Conservation (phyloP, 2,329 filamentous ascomycete genomes). For the Xylaria hypoxylon region DNA sequence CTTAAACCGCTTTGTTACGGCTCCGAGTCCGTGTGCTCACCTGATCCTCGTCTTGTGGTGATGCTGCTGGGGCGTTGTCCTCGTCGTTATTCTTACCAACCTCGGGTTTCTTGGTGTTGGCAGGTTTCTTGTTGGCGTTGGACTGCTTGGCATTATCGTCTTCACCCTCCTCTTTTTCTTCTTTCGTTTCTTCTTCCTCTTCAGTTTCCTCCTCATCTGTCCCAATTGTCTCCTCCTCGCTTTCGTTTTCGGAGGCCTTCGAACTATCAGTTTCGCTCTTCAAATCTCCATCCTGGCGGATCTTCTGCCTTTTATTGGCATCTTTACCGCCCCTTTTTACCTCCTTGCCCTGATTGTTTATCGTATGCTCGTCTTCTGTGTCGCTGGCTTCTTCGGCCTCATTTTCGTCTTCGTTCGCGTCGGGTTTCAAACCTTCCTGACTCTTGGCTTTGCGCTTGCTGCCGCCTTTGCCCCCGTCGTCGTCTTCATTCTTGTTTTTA, state of each 20-base stretch:
- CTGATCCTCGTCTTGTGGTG: slow-evolving; percentile 38
- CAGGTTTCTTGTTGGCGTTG: slow-evolving; percentile 17
- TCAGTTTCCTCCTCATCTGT: slow-evolving; percentile 26
- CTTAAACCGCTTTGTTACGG: slow-evolving; percentile 29
- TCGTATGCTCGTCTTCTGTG: slow-evolving; percentile 30
- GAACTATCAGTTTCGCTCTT: slow-evolving; percentile 39
- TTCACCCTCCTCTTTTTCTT: neutral
- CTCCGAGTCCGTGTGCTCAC: slow-evolving; percentile 44
- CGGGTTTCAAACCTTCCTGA: slow-evolving; percentile 20
- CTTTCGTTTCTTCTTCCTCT: slow-evolving; percentile 44
- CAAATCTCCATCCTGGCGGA: slow-evolving; percentile 39
- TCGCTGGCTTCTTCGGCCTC: slow-evolving; percentile 14
- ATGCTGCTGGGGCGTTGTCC: slow-evolving; percentile 8
- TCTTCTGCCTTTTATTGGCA: slow-evolving; percentile 49
- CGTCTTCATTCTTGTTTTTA: slow-evolving; percentile 42
- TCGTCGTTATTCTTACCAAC: slow-evolving; percentile 16
- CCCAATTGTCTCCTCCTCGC: slow-evolving; percentile 36
- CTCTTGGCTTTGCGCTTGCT: slow-evolving; percentile 39
- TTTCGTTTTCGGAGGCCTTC: slow-evolving; percentile 34
- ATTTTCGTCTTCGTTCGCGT: slow-evolving; percentile 14
- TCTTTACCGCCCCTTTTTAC: slow-evolving; percentile 46
- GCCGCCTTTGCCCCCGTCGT: slow-evolving; percentile 27
- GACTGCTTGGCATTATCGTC: slow-evolving; percentile 33
- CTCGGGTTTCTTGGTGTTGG: slow-evolving; percentile 18
- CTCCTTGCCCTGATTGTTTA: slow-evolving; percentile 41